phyloP scores from a whole-genome alignment of 148 eudicot genomes.

The Diospyros kaki region DNA sequence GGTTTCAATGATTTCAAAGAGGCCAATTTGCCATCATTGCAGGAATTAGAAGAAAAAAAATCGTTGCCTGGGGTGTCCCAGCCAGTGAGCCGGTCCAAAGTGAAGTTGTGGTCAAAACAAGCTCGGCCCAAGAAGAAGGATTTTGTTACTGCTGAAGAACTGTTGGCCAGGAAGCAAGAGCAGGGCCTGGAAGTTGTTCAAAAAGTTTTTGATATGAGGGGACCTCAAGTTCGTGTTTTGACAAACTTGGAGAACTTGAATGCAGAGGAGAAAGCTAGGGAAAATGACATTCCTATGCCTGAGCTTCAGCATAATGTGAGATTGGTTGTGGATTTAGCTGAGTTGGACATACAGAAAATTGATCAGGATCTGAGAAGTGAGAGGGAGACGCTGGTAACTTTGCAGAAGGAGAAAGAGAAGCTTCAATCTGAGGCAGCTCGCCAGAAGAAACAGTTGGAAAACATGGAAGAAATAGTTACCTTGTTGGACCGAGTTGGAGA shows the following conservation, averaged over 20 bases:
- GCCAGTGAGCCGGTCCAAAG: constrained; percentile 27
- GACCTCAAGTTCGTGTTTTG: constrained; percentile 82
- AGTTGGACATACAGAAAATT: constrained; percentile 67
- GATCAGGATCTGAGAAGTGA: constrained; percentile 76
- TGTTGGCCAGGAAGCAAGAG: constrained; percentile 73
- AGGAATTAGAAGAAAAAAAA: constrained; percentile 48
- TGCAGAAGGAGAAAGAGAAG: constrained; percentile 82
- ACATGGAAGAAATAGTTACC: constrained; percentile 48
- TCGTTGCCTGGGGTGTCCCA: constrained; percentile 5
- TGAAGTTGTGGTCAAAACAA: constrained; percentile 69
- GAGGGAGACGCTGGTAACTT: constrained; percentile 60
- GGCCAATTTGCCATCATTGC: constrained; percentile 35
- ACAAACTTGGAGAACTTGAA: constrained; percentile 77
- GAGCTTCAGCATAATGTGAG: constrained; percentile 76
- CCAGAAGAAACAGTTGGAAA: constrained; percentile 61
- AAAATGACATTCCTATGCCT: constrained; percentile 80
- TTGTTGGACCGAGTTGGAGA: constrained; percentile 48
- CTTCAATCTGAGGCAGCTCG: constrained; percentile 45
- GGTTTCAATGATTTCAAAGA: constrained; percentile 79
- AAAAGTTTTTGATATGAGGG: constrained; percentile 88
- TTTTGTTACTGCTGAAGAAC: constrained; percentile 73
- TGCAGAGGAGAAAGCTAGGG: constrained; percentile 74
- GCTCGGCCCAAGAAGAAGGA: constrained; percentile 44
- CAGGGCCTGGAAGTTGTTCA: constrained; percentile 57
- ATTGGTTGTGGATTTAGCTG: constrained; percentile 62